Percentiles rank a stretch among this genome's conserved stretches.
Evolutionary conservation across 2,329 filamentous ascomycete genomes (phyloP).

Genomic region (Talaromyces funiculosus): DNA sequence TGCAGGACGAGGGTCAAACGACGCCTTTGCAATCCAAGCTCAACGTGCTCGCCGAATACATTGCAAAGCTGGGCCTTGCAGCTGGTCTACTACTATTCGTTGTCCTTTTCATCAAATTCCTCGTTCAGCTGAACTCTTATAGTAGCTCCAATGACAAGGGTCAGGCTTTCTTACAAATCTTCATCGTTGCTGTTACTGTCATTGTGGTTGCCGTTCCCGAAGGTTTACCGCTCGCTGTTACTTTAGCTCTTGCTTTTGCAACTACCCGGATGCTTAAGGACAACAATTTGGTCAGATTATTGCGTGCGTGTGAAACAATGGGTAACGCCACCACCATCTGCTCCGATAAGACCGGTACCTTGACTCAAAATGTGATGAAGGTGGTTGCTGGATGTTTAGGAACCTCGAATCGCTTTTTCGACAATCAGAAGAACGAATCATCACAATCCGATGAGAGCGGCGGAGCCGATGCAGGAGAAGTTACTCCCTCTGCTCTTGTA

Average conservation of each 20-base stretch:
- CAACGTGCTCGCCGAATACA: conserved; percentile 71
- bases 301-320: conserved; percentile 59
- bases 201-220: conserved; percentile 58
- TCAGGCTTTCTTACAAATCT: conserved; percentile 53
- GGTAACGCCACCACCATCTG: conserved; percentile 60
- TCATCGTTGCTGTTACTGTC: conserved; percentile 55
- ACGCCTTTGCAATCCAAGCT: conserved; percentile 74
- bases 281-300: conserved; percentile 56
- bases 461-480: conserved; percentile 37
- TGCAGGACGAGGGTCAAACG: conserved; percentile 69
- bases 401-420: conserved; percentile 39
- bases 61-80: conserved; percentile 67
- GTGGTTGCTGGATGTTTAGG: conserved; percentile 55
- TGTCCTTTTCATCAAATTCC: conserved; percentile 72
- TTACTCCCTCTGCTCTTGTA: conserved; percentile 52
- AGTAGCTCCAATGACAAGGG: conserved; percentile 47
- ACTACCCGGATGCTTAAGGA: conserved; percentile 59
- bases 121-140: conserved; percentile 55
- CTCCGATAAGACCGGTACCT: conserved; percentile 61
- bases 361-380: conserved; percentile 60
- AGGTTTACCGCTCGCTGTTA: conserved; percentile 56
- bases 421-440: conserved; percentile 29
- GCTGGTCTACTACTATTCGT: conserved; percentile 71
- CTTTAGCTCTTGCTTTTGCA: conserved; percentile 57
- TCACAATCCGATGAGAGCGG: conserved; percentile 23